Conservation (phyloP, 139 green algal species). For the Chara braunii region DNA sequence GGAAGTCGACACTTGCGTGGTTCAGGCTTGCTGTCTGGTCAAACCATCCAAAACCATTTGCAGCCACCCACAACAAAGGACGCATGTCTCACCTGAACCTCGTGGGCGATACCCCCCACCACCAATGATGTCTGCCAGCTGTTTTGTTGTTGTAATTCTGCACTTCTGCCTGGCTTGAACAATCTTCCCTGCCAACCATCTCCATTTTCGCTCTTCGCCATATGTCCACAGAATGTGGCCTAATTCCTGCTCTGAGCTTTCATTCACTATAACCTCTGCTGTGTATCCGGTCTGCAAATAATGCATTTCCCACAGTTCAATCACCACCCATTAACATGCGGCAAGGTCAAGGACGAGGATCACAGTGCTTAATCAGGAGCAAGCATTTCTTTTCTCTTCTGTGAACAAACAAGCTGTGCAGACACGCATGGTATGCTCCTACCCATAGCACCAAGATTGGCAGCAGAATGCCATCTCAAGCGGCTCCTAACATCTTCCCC, state of each 20-base stretch:
- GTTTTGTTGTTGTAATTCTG: constrained; percentile 48
- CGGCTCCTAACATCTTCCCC: no score
- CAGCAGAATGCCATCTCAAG: no score
- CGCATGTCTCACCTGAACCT: no score
- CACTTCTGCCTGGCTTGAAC: constrained; percentile 45
- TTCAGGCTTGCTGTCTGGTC: no score
- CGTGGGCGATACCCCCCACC: background rate
- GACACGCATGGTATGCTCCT: no score
- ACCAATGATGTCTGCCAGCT: constrained; percentile 30
- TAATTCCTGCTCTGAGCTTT: constrained; percentile 70
- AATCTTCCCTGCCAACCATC: constrained; percentile 46
- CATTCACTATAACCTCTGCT: constrained; percentile 79
- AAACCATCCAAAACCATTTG: no score
- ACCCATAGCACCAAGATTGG: no score
- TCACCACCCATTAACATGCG: background rate
- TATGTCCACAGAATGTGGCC: constrained; percentile 77
- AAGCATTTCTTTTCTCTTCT: no score
- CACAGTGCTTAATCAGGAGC: background rate
- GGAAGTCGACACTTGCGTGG: no score
- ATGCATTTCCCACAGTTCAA: no score
- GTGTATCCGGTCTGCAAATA: constrained; percentile 35
- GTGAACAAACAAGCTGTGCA: no score
- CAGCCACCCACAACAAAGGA: no score
- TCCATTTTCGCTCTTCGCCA: constrained; percentile 85
- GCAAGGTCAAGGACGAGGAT: background rate